A percentile compares a stretch with the other conserved stretches of the same genome.
Evolutionary conservation across 768 basidiomycete species (phyloP).

Genomic region (Podaxis pistillaris): DNA sequence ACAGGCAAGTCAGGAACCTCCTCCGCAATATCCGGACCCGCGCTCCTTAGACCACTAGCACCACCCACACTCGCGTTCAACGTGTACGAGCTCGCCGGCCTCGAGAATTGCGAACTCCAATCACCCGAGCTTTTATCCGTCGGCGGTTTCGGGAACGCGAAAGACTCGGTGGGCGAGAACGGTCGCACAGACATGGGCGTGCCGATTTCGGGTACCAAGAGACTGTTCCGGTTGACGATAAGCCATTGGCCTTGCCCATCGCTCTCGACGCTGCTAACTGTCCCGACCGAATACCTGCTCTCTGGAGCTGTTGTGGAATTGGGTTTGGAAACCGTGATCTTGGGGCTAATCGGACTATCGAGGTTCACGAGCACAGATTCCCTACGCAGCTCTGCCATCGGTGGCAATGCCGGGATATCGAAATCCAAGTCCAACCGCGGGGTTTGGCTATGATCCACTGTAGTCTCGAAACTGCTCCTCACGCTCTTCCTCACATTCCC

Average conservation of each 20-base stretch:
- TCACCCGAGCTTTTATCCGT: slow-evolving; percentile 16
- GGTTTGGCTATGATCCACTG: slow-evolving; percentile 44
- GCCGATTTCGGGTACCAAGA: slow-evolving; percentile 25
- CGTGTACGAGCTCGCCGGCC: slow-evolving; percentile 1
- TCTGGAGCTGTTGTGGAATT: slow-evolving; percentile 17
- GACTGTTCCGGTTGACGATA: slow-evolving; percentile 26
- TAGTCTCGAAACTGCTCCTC: slow-evolving; percentile 67
- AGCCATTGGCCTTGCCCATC: slow-evolving; percentile 38
- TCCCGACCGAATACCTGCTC: slow-evolving; percentile 38
- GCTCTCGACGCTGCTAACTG: slow-evolving; percentile 29
- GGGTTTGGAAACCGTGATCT: slow-evolving; percentile 6
- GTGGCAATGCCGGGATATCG: slow-evolving; percentile 42
- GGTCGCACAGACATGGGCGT: slow-evolving; percentile 65
- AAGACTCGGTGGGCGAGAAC: slow-evolving; percentile 66
- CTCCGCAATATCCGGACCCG: neutral
- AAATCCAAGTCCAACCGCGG: slow-evolving; percentile 24
- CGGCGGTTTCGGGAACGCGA: slow-evolving; percentile 68
- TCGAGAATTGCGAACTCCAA: slow-evolving; percentile 2
- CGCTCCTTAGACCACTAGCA: neutral
- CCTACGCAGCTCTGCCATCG: slow-evolving; percentile 52
- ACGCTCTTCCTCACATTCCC: slow-evolving; percentile 16
- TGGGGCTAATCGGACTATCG: slow-evolving; percentile 21
- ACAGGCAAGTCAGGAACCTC: neutral
- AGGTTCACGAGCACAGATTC: slow-evolving; percentile 32
- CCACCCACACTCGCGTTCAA: neutral